phyloP scores from a whole-genome alignment of 257 asterid genomes.

The Primulina huaijiensis region DNA sequence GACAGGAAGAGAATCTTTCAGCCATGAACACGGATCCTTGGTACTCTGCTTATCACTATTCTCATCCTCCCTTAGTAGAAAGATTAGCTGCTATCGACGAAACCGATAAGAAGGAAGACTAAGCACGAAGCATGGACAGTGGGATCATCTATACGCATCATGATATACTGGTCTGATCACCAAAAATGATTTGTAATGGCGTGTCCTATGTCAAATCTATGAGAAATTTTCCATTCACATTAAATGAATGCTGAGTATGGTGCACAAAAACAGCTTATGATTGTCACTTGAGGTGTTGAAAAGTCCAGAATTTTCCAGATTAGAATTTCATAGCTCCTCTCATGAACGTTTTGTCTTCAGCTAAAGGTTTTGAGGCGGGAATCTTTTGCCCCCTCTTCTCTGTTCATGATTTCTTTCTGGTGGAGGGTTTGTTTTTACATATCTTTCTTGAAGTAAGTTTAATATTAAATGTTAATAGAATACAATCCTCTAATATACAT shows the following conservation, averaged over 20 bases:
- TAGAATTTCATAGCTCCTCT: background rate
- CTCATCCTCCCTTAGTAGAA: slow-evolving; percentile 96
- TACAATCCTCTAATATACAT: background rate
- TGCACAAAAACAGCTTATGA: slow-evolving; percentile 18
- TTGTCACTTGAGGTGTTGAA: background rate
- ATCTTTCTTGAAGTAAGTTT: no score
- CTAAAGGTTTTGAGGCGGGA: background rate
- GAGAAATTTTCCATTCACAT: slow-evolving; percentile 5
- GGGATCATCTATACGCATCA: slow-evolving; percentile 9
- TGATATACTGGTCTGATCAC: slow-evolving; percentile 13
- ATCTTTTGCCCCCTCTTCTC: background rate
- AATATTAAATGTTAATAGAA: no score
- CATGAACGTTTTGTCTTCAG: background rate
- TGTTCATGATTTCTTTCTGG: background rate
- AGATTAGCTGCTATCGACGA: slow-evolving; percentile 80
- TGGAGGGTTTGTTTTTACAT: no score
- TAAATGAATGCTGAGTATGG: slow-evolving; percentile 17
- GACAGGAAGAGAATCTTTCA: slow-evolving; percentile 88
- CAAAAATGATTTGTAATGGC: slow-evolving; percentile 21
- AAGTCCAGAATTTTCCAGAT: background rate
- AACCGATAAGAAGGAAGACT: slow-evolving; percentile 72
- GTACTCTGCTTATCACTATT: slow-evolving; percentile 96
- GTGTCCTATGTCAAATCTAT: slow-evolving; percentile 4
- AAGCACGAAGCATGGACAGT: slow-evolving; percentile 16
- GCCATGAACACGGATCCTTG: slow-evolving; percentile 93